Base-by-base conservation (phyloP, 371 early-diverging fungal species). In the Nematocida homosporus region DNA sequence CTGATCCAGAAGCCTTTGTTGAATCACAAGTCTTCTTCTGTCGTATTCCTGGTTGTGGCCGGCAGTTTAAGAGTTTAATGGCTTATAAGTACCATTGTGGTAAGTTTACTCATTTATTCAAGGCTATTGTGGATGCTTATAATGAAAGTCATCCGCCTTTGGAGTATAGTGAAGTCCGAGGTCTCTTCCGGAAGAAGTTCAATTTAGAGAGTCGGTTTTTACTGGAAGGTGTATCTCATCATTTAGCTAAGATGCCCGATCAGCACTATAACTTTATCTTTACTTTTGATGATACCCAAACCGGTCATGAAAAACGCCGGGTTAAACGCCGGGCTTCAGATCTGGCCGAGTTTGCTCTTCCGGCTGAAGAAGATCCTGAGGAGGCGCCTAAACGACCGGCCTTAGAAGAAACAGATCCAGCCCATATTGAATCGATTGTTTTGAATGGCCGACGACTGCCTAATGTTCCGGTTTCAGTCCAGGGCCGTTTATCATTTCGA, bases 51-150 rank as follows among this genome's bases (percentile, higher is more conserved):
- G 79, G 79, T 30, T 79, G 79, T 32, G 79, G 77, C 1, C 53
- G 67, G 35, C 65, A 68, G 69, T 79, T 79, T 53, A 79, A 77
- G 38, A 77, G 77, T 29, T 41, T 77, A 41, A 65, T 79, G 66
- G 79, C 79, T 34, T 79, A 79, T 44, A 79, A 79, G 60, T 79
- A 79, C 59, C 79, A 79, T 64, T 79, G 79, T 32, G 65, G 72
- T 5, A 79, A 72, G 42, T 79, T 65, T 42, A 59, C 66, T 34
- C 79, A 79, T 51, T 2, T 54, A 2, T 78, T 78, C 47, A 66
- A 59, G 30, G 48, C 78, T n/a, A 54, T 78, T 10, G 48, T 78
- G 25, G 78, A 78, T 61, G 68, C 60, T 10, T 78, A 78, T 59
- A 30, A 40, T 6, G 2, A 13, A 0, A 54, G 4, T 8, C 56